These are phyloP conservation scores for Nothopassalora personata DNA, from an alignment of 2,329 filamentous ascomycete genomes.

Conservation along the genomic window DNA sequence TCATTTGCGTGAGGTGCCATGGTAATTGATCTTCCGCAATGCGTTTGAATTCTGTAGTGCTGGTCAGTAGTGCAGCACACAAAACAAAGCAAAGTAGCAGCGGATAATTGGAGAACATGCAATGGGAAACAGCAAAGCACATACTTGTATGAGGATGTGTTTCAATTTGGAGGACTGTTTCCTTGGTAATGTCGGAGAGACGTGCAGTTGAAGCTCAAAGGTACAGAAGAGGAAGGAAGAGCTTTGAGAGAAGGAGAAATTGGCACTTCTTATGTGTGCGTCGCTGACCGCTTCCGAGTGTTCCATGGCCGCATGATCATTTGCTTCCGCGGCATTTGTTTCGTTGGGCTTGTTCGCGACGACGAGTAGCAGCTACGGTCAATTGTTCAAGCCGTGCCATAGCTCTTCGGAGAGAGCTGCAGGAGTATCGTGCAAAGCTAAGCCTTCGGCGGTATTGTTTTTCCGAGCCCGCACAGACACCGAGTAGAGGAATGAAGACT, in stretches of 20 bases:
- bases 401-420: background rate
- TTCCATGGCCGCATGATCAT: conserved; percentile 14
- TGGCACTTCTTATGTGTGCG: conserved; percentile 12
- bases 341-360: conserved; percentile 21
- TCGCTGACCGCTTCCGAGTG: conserved; percentile 15
- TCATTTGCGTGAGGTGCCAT: conserved; percentile 95
- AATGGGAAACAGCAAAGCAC: background rate
- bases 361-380: conserved; percentile 16
- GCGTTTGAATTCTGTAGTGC: background rate
- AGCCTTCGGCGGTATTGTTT: background rate
- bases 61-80: background rate
- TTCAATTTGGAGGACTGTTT: background rate
- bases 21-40: background rate
- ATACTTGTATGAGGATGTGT: background rate
- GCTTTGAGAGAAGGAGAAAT: conserved; percentile 5
- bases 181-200: background rate
- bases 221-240: conserved; percentile 13
- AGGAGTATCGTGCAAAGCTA: background rate
- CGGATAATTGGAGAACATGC: background rate
- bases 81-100: background rate
- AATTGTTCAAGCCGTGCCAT: conserved; percentile 8
- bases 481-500: too few relatives aligned
- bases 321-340: conserved; percentile 12
- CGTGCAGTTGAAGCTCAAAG: background rate
- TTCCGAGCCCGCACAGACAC: background rate